Evolutionary conservation across 2,329 filamentous ascomycete genomes (phyloP).

Genomic region (Diaporthe vexans): DNA sequence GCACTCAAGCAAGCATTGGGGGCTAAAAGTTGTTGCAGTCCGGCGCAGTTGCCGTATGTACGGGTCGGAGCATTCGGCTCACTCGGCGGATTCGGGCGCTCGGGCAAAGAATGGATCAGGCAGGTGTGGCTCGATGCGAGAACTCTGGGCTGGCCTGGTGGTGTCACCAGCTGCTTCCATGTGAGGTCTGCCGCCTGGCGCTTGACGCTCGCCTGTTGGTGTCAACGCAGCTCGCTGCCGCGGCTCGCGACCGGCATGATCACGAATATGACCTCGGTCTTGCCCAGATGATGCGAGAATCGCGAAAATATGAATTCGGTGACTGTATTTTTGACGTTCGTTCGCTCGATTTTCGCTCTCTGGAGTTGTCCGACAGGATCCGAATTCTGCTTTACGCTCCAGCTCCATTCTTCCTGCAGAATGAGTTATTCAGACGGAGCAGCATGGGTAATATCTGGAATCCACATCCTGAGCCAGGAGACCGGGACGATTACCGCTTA

Average conservation of each 20-base stretch:
- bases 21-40: no score
- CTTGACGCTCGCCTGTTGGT: not conserved
- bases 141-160: not conserved
- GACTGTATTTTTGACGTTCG: not conserved
- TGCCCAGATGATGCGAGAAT: not conserved
- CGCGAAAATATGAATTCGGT: not conserved
- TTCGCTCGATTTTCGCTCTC: not conserved
- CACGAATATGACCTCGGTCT: not conserved
- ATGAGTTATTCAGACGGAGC: not conserved
- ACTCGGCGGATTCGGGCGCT: slow-evolving; percentile 6
- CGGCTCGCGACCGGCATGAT: not conserved
- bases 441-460: no score
- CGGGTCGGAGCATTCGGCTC: not conserved
- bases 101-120: not conserved
- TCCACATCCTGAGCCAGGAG: not conserved
- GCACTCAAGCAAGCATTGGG: no score
- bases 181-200: not conserved
- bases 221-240: not conserved
- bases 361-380: not conserved
- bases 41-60: no score
- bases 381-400: not conserved
- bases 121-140: not conserved
- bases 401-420: not conserved
- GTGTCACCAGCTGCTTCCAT: not conserved
- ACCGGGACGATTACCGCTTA: not conserved